phyloP scores from a whole-genome alignment of 768 basidiomycete genomes.

The Tulasnella sp. region DNA sequence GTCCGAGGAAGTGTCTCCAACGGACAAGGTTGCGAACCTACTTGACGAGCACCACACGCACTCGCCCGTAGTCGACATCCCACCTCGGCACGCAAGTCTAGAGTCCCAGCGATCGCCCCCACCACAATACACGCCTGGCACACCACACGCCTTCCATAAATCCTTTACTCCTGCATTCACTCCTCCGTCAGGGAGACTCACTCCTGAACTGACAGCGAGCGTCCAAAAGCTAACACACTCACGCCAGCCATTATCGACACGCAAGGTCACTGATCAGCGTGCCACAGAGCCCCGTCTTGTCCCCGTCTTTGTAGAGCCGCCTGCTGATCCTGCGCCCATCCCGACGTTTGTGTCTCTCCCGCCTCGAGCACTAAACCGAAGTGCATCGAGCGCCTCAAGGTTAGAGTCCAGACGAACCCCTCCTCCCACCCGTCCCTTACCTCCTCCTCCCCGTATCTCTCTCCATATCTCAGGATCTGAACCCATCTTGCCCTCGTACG shows the following conservation, averaged over 20 bases:
- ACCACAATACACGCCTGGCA: not conserved
- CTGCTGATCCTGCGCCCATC: not conserved
- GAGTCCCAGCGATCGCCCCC: slow-evolving; percentile 6
- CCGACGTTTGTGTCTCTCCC: not conserved
- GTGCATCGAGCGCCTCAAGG: not conserved
- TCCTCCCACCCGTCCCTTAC: not conserved
- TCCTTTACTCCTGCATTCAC: not conserved
- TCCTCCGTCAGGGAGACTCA: too few relatives aligned
- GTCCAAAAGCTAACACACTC: too few relatives aligned
- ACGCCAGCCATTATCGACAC: too few relatives aligned
- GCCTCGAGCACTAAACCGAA: not conserved
- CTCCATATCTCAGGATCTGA: not conserved
- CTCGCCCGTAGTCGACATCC: too few relatives aligned
- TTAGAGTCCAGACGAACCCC: not conserved
- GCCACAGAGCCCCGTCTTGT: not conserved
- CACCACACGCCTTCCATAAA: not conserved
- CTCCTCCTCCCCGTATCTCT: not conserved
- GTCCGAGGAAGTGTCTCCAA: not conserved
- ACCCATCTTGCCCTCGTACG: not conserved
- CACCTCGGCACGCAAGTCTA: too few relatives aligned
- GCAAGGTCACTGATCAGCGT: too few relatives aligned
- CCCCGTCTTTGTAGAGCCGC: not conserved
- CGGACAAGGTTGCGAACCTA: not conserved
- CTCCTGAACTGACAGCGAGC: too few relatives aligned
- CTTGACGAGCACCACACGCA: too few relatives aligned